Base-by-base conservation (phyloP, 2,329 filamentous ascomycete genomes). In the Penicillium vulpinum region DNA sequence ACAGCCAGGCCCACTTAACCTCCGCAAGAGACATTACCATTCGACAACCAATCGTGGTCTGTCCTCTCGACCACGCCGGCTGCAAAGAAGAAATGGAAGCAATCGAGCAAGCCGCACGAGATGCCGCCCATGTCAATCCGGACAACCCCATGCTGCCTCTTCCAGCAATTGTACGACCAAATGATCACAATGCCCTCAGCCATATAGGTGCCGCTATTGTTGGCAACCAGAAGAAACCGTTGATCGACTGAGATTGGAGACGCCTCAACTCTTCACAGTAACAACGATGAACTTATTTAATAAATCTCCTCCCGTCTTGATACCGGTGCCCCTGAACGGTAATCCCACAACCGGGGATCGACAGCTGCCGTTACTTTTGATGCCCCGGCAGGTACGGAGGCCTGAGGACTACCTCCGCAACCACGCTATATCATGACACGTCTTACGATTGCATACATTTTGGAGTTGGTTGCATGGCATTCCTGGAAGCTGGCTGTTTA, bases 1-100 rank as follows among this genome's bases (percentile, higher is more conserved):
- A 13, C 13, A 21, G 9, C 65, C 65, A 97, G 93, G 93, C 92
- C 38, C 88, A 92, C 76, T 82, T 97, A 75, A 91, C 89, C 51
- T 89, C 89, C 44, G 91, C 92, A 24, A 87, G 89, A 75, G 93
- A 99, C 72, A 96, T 99, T 54, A 82, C 87, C 29, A 82, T 97
- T 41, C 86, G 93, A 51, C 91, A 97, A 75, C 92, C 91, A 5
- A 97, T 99, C 56, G 91, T 97, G 33, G 94, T 97, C 50, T 97
- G 93, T 69, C 93, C 94, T 0, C 86, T 97, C 60, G 94, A 99
- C 70, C 91, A 97, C 70, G 91, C 95, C 64, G 90, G 89, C 16
- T 99, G 94, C 78, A 97, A 96, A 74, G 92, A 97, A 72, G 94
- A 97, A 77, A 97, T 99, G 91, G 92, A 96, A 68, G 92, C 92